Evolutionary conservation across 306 rosid species (phyloP).

Genomic region (Lagenaria siceraria): DNA sequence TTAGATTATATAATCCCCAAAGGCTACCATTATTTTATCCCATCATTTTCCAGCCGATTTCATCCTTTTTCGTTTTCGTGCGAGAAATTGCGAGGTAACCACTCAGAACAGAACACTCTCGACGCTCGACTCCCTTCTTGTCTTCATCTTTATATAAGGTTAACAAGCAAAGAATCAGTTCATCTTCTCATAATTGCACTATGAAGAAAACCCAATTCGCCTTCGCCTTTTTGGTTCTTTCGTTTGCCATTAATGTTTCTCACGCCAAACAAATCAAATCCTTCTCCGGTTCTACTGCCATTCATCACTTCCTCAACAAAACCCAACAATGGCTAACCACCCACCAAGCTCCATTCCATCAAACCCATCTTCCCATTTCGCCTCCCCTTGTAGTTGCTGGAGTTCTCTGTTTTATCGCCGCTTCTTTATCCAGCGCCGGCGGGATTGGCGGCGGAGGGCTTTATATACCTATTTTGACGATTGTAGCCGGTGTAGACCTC

Average conservation of each 20-base stretch:
- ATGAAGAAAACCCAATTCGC: slow-evolving; percentile 21
- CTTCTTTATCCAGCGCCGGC: slow-evolving; percentile 75
- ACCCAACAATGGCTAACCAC: slow-evolving; percentile 16
- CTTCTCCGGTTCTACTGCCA: slow-evolving; percentile 18
- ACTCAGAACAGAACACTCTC: not conserved
- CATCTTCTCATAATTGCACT: not conserved
- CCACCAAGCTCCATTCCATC: slow-evolving; percentile 12
- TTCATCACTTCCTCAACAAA: slow-evolving; percentile 15
- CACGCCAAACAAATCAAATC: slow-evolving; percentile 39
- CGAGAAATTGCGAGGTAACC: not conserved
- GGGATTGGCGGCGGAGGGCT: slow-evolving; percentile 89
- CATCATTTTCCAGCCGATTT: not conserved
- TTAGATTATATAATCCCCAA: too few relatives aligned
- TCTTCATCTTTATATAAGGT: not conserved
- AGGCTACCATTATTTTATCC: not conserved
- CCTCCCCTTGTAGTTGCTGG: slow-evolving; percentile 29
- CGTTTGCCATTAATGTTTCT: slow-evolving; percentile 21
- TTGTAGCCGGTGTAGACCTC: slow-evolving; percentile 62
- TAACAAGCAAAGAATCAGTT: not conserved
- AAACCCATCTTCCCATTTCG: slow-evolving; percentile 20
- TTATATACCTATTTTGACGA: slow-evolving; percentile 55
- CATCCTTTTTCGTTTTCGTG: not conserved
- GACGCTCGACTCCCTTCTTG: not conserved
- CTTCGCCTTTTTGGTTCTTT: slow-evolving; percentile 17
- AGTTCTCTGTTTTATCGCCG: slow-evolving; percentile 45